These are phyloP conservation scores for Xenoacremonium recifei DNA, from an alignment of 2,329 filamentous ascomycete species.

Conservation along the genomic window DNA sequence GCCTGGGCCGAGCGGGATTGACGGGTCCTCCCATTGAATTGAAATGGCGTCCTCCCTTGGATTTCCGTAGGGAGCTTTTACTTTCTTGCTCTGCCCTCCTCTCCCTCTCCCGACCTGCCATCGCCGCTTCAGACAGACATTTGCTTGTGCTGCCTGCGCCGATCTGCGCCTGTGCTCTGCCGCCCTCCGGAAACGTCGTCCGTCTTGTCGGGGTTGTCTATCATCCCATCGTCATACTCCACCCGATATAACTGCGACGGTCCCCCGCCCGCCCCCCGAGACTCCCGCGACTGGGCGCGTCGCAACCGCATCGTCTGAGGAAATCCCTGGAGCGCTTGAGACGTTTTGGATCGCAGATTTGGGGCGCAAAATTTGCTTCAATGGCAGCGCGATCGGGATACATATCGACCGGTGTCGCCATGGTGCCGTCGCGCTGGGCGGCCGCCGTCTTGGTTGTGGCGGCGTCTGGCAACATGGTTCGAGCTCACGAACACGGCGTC, in stretches of 20 bases:
- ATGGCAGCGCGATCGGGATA: slow-evolving; percentile 22
- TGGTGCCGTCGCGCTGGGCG: slow-evolving; percentile 14
- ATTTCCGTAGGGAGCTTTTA: too few relatives aligned
- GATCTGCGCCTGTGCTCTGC: too few relatives aligned
- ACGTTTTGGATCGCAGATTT: slow-evolving; percentile 6
- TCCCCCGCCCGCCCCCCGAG: neutral
- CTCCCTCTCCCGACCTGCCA: neutral
- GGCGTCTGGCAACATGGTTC: slow-evolving; percentile 21
- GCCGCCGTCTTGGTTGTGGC: slow-evolving; percentile 18
- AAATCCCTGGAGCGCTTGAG: neutral
- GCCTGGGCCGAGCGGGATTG: too few relatives aligned
- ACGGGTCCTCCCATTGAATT: too few relatives aligned
- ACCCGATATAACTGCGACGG: neutral
- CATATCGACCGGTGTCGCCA: slow-evolving; percentile 12
- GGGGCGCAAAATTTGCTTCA: slow-evolving; percentile 3
- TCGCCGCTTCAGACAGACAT: slow-evolving; percentile 16
- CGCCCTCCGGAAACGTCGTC: too few relatives aligned
- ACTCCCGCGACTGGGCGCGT: neutral
- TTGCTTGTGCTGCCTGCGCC: slow-evolving; percentile 18
- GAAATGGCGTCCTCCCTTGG: too few relatives aligned
- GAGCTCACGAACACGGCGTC: slow-evolving; percentile 47
- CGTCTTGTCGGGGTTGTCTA: neutral
- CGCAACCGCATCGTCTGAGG: neutral
- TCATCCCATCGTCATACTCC: neutral
- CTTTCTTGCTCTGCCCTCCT: neutral